These are phyloP conservation scores for Paraphaeosphaeria sporulosa DNA, from an alignment of 2,329 filamentous ascomycete genomes.

Conservation along the genomic window DNA sequence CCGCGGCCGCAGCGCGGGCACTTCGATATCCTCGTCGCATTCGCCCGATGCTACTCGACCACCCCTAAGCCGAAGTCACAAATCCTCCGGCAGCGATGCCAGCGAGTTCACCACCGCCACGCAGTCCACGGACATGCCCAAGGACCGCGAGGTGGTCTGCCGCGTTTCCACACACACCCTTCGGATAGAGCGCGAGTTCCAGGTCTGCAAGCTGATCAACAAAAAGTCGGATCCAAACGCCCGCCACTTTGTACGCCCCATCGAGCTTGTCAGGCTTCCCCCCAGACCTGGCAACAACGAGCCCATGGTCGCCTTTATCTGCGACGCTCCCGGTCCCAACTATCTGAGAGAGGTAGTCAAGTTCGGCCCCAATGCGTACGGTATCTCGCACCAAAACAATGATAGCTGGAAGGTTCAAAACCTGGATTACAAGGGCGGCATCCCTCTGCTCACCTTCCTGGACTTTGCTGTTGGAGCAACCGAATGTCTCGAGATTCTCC, in stretches of 20 bases:
- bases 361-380: conserved; percentile 70
- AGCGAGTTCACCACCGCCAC: conserved; percentile 55
- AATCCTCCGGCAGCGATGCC: conserved; percentile 46
- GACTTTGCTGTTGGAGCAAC: conserved; percentile 91
- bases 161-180: conserved; percentile 83
- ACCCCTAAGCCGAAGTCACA: conserved; percentile 35
- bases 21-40: conserved; percentile 35
- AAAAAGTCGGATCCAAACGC: conserved; percentile 75
- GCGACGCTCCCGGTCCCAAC: conserved; percentile 79
- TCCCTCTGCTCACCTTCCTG: conserved; percentile 79
- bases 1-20: conserved; percentile 33
- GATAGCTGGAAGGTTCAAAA: conserved; percentile 25
- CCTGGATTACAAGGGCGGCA: conserved; percentile 57
- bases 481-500: conserved; percentile 87
- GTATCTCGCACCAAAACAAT: conserved; percentile 24
- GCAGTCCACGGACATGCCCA: conserved; percentile 54
- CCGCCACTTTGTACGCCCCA: conserved; percentile 78
- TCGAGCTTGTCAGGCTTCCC: conserved; percentile 79
- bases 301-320: conserved; percentile 80
- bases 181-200: conserved; percentile 85
- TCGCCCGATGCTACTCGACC: conserved; percentile 43
- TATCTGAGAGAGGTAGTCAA: conserved; percentile 74
- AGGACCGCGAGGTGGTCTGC: conserved; percentile 70
- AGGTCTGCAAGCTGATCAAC: conserved; percentile 78
- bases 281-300: conserved; percentile 71